phyloP scores from a whole-genome alignment of 768 basidiomycete genomes.

The Psilocybe tampanensis region DNA sequence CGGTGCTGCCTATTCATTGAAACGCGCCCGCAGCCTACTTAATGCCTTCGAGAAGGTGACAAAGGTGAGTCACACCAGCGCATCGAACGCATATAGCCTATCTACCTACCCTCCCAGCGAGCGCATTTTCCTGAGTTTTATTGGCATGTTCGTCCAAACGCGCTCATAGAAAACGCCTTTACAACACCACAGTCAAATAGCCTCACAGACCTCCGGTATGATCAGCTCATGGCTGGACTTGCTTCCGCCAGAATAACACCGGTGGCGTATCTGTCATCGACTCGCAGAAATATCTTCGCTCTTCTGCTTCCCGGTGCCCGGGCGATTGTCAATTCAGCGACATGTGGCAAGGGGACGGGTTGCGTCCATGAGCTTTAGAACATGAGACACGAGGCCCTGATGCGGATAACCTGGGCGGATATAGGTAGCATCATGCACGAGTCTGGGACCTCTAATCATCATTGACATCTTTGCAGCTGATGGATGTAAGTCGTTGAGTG shows the following conservation, averaged over 20 bases:
- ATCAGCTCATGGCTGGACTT: background rate
- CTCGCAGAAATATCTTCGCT: background rate
- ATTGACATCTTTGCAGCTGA: background rate
- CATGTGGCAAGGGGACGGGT: background rate
- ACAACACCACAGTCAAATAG: background rate
- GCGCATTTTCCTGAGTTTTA: no score
- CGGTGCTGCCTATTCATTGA: no score
- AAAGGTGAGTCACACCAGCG: no score
- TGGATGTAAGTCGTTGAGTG: background rate
- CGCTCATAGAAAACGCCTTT: no score
- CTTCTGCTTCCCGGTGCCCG: background rate
- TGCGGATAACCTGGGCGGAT: constrained; percentile 9
- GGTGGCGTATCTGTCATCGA: background rate
- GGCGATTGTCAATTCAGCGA: background rate
- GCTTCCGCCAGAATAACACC: background rate
- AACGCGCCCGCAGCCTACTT: no score
- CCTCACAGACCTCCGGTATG: background rate
- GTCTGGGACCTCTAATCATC: background rate
- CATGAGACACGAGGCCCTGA: constrained; percentile 5
- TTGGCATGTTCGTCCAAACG: no score
- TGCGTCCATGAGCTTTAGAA: background rate
- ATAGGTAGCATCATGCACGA: background rate
- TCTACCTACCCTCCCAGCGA: no score
- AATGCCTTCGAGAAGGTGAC: no score
- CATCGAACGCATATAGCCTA: no score